phyloP scores from a whole-genome alignment of 805 yeast genomes.

The Tanozyma kutaoensis region DNA sequence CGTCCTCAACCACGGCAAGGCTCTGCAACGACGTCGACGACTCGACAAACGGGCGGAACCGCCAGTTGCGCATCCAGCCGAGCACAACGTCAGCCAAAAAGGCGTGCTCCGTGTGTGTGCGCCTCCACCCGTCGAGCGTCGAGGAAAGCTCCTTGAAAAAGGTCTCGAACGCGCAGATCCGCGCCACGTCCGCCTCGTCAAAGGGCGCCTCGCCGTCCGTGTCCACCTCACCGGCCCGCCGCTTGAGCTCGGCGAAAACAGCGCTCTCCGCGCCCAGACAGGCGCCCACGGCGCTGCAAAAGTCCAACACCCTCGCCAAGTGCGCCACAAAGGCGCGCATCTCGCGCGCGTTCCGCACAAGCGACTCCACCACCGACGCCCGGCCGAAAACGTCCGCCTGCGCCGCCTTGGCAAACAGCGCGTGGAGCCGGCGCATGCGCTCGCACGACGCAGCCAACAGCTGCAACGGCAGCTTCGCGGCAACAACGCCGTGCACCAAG shows the following conservation, averaged over 20 bases:
- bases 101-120: conserved; percentile 11
- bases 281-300: no score
- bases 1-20: conserved; percentile 12
- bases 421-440: no score
- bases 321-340: conserved; percentile 1
- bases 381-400: no score
- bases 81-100: conserved; percentile 37
- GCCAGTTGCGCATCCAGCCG: conserved; percentile 27
- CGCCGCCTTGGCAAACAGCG: no score
- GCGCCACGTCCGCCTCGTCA: no score
- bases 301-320: no score
- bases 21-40: conserved; percentile 11
- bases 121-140: conserved; percentile 22
- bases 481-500: conserved; percentile 22
- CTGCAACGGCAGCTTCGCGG: no score
- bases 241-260: no score
- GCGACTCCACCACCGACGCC: conserved; percentile 9
- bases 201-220: no score
- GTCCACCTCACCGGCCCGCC: no score
- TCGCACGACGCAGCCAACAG: no score
- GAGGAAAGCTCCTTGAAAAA: conserved; percentile 11
- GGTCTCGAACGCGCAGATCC: conserved; percentile 2
- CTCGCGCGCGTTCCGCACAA: conserved; percentile 6
- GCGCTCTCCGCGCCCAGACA: no score
- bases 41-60: conserved; percentile 7